Percentiles rank a stretch among this genome's conserved stretches.
Evolutionary conservation across 1,284 basidiomycete genomes (phyloP).

Genomic region (Tylopilus sp.): DNA sequence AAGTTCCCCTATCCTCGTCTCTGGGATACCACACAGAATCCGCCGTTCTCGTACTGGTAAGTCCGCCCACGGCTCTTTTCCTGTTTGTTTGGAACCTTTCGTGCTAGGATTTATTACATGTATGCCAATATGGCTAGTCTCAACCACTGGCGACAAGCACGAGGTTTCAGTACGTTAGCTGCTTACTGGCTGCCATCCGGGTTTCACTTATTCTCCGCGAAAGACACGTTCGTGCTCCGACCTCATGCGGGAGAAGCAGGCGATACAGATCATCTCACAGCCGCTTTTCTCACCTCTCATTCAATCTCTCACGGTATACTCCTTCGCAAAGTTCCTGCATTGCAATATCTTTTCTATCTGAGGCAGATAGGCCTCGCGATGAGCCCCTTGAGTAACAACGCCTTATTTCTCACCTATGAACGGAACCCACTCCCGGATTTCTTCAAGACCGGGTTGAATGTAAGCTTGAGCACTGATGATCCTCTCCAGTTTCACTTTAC

Average conservation of each 20-base stretch:
- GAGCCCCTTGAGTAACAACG: conserved; percentile 97
- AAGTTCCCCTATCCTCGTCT: conserved; percentile 93
- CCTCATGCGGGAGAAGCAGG: conserved; percentile 98
- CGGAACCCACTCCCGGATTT: conserved; percentile 96
- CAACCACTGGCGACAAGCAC: conserved; percentile 83
- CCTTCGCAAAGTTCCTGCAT: conserved; percentile 92
- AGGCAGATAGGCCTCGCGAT: conserved; percentile 97
- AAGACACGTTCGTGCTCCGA: conserved; percentile 93
- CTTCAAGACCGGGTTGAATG: conserved; percentile 94
- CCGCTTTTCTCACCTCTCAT: conserved; percentile 93
- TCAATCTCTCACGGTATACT: conserved; percentile 99
- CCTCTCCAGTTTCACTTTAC: conserved; percentile 96
- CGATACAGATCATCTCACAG: conserved; percentile 95
- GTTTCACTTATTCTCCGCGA: background rate
- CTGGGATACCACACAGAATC: conserved; percentile 88
- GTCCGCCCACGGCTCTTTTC: conserved; percentile 16
- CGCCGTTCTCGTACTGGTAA: conserved; percentile 92
- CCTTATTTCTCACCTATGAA: conserved; percentile 95
- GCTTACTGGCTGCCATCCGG: background rate
- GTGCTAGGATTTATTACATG: conserved; percentile 89
- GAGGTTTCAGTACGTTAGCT: conserved; percentile 81
- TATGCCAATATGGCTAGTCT: conserved; percentile 94
- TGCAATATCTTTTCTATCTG: conserved; percentile 92
- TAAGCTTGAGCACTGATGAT: conserved; percentile 95
- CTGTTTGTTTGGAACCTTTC: background rate